These are phyloP conservation scores for Termitomyces sp. DNA, from an alignment of 768 basidiomycete species.

Conservation along the genomic window DNA sequence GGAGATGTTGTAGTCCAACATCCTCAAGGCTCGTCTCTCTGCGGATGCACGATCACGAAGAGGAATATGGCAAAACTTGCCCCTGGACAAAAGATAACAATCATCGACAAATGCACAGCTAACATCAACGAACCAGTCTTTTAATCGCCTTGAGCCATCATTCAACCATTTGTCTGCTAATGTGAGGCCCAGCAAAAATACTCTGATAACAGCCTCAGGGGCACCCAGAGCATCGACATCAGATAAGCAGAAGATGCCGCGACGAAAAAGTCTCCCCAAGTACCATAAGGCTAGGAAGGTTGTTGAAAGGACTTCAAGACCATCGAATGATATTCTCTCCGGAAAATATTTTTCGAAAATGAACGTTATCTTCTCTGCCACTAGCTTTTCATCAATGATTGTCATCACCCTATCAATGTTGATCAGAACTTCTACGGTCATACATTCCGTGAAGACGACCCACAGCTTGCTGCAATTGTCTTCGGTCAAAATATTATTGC, in stretches of 20 bases:
- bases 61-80: constrained; percentile 9
- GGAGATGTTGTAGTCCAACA: constrained; percentile 13
- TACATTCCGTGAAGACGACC: background rate
- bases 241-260: constrained; percentile 29
- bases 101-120: background rate
- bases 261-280: constrained; percentile 47
- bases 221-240: constrained; percentile 29
- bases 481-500: constrained; percentile 1
- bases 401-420: background rate
- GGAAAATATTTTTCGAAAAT: constrained; percentile 5
- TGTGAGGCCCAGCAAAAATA: constrained; percentile 48
- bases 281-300: constrained; percentile 57
- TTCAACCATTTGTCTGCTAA: constrained; percentile 62
- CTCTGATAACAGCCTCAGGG: constrained; percentile 41
- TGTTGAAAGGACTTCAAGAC: constrained; percentile 17
- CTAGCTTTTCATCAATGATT: background rate
- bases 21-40: constrained; percentile 9
- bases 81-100: constrained; percentile 1
- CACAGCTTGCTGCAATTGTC: background rate
- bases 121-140: constrained; percentile 40
- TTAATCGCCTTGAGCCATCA: constrained; percentile 47
- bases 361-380: constrained; percentile 2
- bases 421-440: background rate
- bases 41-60: background rate
- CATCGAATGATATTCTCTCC: background rate